Evolutionary conservation across 352 stramenopile genomes (phyloP), one percentile per base, ranked within the genome.

Genomic region (Phytophthora boehmeriae): DNA sequence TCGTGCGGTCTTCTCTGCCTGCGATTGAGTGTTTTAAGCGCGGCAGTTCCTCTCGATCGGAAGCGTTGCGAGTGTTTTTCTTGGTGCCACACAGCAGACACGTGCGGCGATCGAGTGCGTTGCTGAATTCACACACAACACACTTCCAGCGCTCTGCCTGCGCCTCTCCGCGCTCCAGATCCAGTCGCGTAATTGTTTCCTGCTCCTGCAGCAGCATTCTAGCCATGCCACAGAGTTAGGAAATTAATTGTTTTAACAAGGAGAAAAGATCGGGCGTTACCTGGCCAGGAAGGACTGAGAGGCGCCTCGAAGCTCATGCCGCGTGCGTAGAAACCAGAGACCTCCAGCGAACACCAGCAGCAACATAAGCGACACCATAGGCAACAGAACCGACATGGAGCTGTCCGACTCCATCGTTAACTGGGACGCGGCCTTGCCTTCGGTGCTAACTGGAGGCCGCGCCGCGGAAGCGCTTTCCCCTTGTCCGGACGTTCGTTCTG

Each of bases 71-170:
- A 22, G 38, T 25, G 5, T 30, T 20, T 42, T 70, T 81, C 63
- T 92, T 91, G 4, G 84, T 93, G 49, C 80, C 84, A 51, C 84
- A 93, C 2, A 93, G 48, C 17, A 90, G 54, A 63, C 82, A 93
- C 34, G 75, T 80, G 23, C 44, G 59, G 20, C 83, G 83, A 35
- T 90, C 82, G 44, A 88, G 27, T 2, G 71, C 66, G 66, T 93
- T 93, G 55, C 80, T 88, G 57, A 93, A 93, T 14, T 93, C 84
- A 36, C 84, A 93, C 34, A 93, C 76, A 32, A 68, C 64, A 51
- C 84, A 93, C 28, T 88, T 89, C 84, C 84, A 93, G 16, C 82
- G 82, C 68, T 90, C 81, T 10, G 87, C 78, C 34, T 71, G 71
- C 42, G 68, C 82, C 67, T 73, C 60, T 19, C 66, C 85, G 45